A percentile compares a stretch with the other conserved stretches of the same genome.
Conservation (phyloP, 331 rosid species). For the Telfairia occidentalis region DNA sequence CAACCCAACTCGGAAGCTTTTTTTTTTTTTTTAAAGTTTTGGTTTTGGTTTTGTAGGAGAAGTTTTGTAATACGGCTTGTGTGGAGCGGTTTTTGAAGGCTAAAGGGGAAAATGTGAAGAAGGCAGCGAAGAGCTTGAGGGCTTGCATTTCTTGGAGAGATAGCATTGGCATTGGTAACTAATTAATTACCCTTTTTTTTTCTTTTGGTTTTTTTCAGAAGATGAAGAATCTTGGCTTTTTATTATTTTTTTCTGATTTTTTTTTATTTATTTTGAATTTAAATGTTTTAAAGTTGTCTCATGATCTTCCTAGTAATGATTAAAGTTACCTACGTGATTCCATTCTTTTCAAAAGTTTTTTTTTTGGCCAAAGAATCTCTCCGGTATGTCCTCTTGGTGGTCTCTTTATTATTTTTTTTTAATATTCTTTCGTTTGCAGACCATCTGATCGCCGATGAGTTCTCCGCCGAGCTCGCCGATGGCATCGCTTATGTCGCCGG, state of each 20-base stretch:
- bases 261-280: conserved; percentile 1
- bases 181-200: background rate
- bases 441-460: conserved; percentile 84
- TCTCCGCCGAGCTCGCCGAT: conserved; percentile 79
- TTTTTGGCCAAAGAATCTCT: background rate
- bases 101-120: conserved; percentile 81
- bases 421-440: conserved; percentile 30
- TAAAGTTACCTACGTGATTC: conserved; percentile 20
- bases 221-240: conserved; percentile 31
- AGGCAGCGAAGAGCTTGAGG: conserved; percentile 71
- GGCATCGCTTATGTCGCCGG: conserved; percentile 93
- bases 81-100: conserved; percentile 68
- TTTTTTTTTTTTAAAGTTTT: background rate
- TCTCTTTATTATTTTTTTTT: background rate
- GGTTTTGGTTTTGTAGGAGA: conserved; percentile 42
- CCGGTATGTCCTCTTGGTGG: too few relatives aligned
- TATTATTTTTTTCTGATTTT: conserved; percentile 9
- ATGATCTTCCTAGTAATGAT: conserved; percentile 21
- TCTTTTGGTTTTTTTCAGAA: conserved; percentile 16
- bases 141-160: conserved; percentile 96
- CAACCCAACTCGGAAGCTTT: background rate
- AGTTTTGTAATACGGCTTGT: conserved; percentile 73
- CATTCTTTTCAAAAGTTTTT: background rate
- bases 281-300: conserved; percentile 19
- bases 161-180: conserved; percentile 52